Percentiles rank a stretch among this genome's conserved stretches.
Evolutionary conservation across 371 early-diverging fungal genomes (phyloP).

Genomic region (Haplosporangium sp.): DNA sequence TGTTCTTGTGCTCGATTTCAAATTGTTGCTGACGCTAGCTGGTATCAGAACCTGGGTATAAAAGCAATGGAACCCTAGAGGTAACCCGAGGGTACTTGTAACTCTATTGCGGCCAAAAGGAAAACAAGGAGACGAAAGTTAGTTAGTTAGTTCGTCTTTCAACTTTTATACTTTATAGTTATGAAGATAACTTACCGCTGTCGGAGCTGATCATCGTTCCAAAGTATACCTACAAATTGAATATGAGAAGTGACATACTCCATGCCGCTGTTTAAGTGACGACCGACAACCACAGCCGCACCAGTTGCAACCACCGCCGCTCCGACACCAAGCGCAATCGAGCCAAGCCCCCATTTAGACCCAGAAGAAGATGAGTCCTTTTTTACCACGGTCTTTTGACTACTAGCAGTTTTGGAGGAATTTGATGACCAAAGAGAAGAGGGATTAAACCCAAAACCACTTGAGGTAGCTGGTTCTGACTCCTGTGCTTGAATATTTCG

Average conservation of each 20-base stretch:
- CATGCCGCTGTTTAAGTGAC: constrained; percentile 58
- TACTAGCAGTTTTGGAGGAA: constrained; percentile 11
- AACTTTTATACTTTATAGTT: too few species aligned
- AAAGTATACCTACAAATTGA: constrained; percentile 62
- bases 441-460: constrained; percentile 17
- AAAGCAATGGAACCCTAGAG: constrained; percentile 66
- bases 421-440: constrained; percentile 28
- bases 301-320: constrained; percentile 65
- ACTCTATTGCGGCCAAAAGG: constrained; percentile 50
- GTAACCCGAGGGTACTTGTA: constrained; percentile 49
- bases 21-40: constrained; percentile 34
- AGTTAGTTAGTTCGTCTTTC: not conserved
- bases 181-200: constrained; percentile 31
- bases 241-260: constrained; percentile 62
- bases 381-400: constrained; percentile 10
- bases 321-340: constrained; percentile 61
- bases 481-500: constrained; percentile 7
- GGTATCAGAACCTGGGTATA: constrained; percentile 61
- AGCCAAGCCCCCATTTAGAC: constrained; percentile 60
- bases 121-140: not conserved
- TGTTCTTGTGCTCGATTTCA: constrained; percentile 52
- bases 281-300: constrained; percentile 60
- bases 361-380: constrained; percentile 9
- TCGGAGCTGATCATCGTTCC: constrained; percentile 36
- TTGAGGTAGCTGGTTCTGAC: constrained; percentile 2